phyloP scores from a whole-genome alignment of 2,329 filamentous ascomycete species.

The Venturia effusa region DNA sequence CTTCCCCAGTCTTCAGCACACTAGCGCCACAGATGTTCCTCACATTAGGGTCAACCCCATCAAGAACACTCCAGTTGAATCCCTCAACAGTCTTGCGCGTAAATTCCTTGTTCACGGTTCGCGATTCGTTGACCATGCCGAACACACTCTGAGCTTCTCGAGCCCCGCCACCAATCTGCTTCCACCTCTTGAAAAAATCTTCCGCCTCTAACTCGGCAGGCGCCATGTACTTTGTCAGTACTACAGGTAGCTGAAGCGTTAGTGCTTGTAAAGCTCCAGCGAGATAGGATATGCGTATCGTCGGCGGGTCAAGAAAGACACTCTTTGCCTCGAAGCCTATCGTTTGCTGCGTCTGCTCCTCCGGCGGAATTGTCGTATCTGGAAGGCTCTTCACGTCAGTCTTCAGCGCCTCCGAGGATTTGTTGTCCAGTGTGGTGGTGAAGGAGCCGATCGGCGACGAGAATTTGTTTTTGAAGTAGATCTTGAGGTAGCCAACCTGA shows the following conservation, averaged over 20 bases:
- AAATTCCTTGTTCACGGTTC: slow-evolving; percentile 50
- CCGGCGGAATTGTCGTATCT: slow-evolving; percentile 65
- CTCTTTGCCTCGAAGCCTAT: slow-evolving; percentile 84
- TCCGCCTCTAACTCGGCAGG: slow-evolving; percentile 74
- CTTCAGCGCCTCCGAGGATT: slow-evolving; percentile 54
- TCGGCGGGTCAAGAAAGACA: slow-evolving; percentile 75
- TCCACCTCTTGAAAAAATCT: slow-evolving; percentile 98
- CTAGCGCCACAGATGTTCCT: slow-evolving; percentile 92
- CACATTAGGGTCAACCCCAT: slow-evolving; percentile 78
- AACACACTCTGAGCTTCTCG: slow-evolving; percentile 87
- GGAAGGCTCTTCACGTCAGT: slow-evolving; percentile 84
- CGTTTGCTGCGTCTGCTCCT: slow-evolving; percentile 79
- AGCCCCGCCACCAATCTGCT: slow-evolving; percentile 84
- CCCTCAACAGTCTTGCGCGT: slow-evolving; percentile 66
- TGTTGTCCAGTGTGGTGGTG: slow-evolving; percentile 82
- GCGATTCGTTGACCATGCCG: slow-evolving; percentile 49
- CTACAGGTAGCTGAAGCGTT: slow-evolving; percentile 79
- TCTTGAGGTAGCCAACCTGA: slow-evolving; percentile 89
- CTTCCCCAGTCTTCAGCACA: slow-evolving; percentile 69
- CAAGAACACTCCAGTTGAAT: slow-evolving; percentile 80
- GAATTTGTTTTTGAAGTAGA: slow-evolving; percentile 95
- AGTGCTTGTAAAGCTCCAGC: slow-evolving; percentile 87
- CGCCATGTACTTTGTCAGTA: slow-evolving; percentile 95
- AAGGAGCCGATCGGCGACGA: slow-evolving; percentile 77
- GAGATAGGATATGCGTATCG: slow-evolving; percentile 87